These are phyloP conservation scores for Pseudogymnoascus sp. DNA, from an alignment of 2,329 filamentous ascomycete species.

Conservation along the genomic window DNA sequence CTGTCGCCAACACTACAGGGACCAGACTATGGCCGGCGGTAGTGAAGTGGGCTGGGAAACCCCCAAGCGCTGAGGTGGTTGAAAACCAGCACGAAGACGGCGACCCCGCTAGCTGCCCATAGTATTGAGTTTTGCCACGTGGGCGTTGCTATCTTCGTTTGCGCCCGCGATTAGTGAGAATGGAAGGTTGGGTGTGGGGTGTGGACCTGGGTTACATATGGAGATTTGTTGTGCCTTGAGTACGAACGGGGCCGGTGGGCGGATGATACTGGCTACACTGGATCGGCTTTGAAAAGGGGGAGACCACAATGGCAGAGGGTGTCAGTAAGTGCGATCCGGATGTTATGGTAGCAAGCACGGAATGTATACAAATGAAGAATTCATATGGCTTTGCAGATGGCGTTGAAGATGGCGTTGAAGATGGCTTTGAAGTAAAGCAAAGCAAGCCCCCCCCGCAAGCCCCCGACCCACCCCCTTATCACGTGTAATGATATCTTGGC, in stretches of 20 bases:
- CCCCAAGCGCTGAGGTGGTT: not conserved
- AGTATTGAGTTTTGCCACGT: not conserved
- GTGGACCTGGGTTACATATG: not conserved
- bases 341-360: not conserved
- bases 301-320: not conserved
- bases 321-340: not conserved
- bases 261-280: not conserved
- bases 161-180: not conserved
- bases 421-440: not conserved
- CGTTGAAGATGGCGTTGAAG: not conserved
- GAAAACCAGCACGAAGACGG: not conserved
- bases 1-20: not conserved
- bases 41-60: constrained; percentile 2
- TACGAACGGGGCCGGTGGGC: not conserved
- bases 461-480: not conserved
- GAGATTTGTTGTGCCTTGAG: not conserved
- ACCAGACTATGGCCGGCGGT: not conserved
- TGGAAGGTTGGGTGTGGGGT: not conserved
- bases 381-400: not conserved
- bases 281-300: not conserved
- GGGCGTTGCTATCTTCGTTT: not conserved
- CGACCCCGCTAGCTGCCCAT: not conserved
- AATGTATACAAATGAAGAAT: not conserved
- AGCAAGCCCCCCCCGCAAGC: too few species aligned
- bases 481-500: not conserved